Evolutionary conservation across 176 grass and related monocot genomes (phyloP).

Genomic region (Sorghum bicolor): DNA sequence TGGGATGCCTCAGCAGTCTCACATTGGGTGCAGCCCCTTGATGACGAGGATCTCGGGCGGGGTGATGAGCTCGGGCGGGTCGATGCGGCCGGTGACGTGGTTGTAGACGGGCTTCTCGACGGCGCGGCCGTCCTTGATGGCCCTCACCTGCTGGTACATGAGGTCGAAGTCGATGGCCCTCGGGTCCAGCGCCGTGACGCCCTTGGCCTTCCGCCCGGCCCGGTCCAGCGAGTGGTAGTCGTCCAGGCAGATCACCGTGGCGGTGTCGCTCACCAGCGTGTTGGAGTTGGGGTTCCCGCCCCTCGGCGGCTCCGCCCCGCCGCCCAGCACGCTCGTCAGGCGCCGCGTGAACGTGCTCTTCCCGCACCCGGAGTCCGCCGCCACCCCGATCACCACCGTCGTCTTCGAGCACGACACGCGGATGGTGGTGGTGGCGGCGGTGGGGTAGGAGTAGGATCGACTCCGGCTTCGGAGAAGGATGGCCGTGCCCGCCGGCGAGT

Average conservation of each 20-base stretch:
- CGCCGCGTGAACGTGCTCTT: constrained; percentile 68
- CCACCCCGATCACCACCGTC: constrained; percentile 64
- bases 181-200: constrained; percentile 54
- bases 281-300: constrained; percentile 58
- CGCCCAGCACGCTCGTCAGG: constrained; percentile 62
- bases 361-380: constrained; percentile 71
- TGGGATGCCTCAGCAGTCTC: not conserved
- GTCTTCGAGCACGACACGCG: constrained; percentile 47
- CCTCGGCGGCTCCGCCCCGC: constrained; percentile 41
- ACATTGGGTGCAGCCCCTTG: constrained; percentile 63
- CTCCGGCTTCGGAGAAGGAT: constrained; percentile 17
- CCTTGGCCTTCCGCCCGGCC: constrained; percentile 40
- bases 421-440: not conserved
- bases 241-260: constrained; percentile 66
- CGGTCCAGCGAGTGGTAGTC: constrained; percentile 75
- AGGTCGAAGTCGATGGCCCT: constrained; percentile 53
- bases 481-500: constrained; percentile 36
- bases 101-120: constrained; percentile 72
- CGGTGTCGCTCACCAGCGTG: constrained; percentile 50
- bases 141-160: constrained; percentile 68
- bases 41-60: constrained; percentile 64
- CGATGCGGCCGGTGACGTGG: constrained; percentile 54
- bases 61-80: constrained; percentile 53
- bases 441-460: not conserved
- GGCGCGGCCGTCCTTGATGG: constrained; percentile 48